A percentile compares a stretch with the other conserved stretches of the same genome.
These are phyloP conservation scores for Globisporangium abappressorium DNA, from an alignment of 352 stramenopile species.

Conservation along the genomic window DNA sequence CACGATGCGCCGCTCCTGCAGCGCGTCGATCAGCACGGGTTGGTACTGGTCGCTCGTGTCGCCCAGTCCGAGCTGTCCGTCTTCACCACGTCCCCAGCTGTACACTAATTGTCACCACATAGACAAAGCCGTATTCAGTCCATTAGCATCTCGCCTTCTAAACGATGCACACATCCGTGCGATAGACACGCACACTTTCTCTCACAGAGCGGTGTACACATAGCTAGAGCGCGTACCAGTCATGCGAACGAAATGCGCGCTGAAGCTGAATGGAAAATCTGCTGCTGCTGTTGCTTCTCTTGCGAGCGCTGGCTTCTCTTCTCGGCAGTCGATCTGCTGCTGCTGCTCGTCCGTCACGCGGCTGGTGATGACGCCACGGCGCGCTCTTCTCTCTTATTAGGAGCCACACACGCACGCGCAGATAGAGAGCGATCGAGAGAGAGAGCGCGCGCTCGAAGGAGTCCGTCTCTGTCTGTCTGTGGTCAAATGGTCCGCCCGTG, in stretches of 20 bases:
- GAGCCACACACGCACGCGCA: not conserved
- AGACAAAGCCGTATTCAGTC: not conserved
- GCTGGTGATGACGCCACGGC: not conserved
- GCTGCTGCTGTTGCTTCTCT: not conserved
- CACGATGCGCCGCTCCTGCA: constrained; percentile 79
- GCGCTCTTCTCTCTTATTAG: not conserved
- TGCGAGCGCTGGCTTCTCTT: not conserved
- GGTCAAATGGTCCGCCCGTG: not conserved
- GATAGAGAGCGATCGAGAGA: not conserved
- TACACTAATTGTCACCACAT: constrained; percentile 42
- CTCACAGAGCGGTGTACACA: not conserved
- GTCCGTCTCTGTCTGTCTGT: not conserved
- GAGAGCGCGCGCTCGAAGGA: not conserved
- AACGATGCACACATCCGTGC: not conserved
- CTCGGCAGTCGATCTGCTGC: not conserved
- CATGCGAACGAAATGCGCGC: not conserved
- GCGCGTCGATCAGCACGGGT: constrained; percentile 77
- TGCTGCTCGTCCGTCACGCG: not conserved
- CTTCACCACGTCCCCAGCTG: constrained; percentile 86
- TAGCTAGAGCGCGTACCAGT: not conserved
- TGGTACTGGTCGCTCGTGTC: constrained; percentile 88
- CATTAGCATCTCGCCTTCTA: not conserved
- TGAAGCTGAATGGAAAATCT: not conserved
- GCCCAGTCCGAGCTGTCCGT: constrained; percentile 81
- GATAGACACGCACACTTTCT: not conserved